phyloP scores from a whole-genome alignment of 331 rosid genomes.

The Cydonia oblonga region DNA sequence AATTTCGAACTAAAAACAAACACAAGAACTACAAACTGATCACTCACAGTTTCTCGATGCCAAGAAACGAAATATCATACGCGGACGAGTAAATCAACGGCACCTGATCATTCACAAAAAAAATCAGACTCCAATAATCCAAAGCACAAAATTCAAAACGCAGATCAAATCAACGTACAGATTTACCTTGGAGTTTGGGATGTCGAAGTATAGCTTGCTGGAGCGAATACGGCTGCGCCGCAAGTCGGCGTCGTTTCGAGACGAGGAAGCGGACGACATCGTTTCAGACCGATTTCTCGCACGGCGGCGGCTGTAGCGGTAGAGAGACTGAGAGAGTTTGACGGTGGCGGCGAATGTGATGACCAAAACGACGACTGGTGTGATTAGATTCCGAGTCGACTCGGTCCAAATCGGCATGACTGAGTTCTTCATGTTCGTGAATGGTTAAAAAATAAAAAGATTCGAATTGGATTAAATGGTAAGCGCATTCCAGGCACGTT shows the following conservation, averaged over 20 bases:
- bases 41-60: slow-evolving; percentile 77
- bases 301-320: neutral
- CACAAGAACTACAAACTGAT: neutral
- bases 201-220: slow-evolving; percentile 70
- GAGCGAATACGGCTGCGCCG: slow-evolving; percentile 57
- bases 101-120: slow-evolving; percentile 38
- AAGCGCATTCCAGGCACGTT: neutral
- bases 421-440: neutral
- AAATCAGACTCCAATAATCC: neutral
- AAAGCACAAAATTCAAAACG: neutral
- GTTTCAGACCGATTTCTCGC: neutral
- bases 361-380: slow-evolving; percentile 1
- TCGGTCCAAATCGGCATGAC: neutral
- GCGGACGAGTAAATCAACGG: slow-evolving; percentile 68
- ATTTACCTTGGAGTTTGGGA: slow-evolving; percentile 54
- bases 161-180: neutral
- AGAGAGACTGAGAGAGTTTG: slow-evolving; percentile 8
- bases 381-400: slow-evolving; percentile 13
- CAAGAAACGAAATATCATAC: slow-evolving; percentile 72
- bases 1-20: neutral
- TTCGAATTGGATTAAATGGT: neutral
- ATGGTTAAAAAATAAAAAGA: neutral
- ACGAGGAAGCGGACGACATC: slow-evolving; percentile 48
- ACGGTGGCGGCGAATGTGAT: slow-evolving; percentile 7
- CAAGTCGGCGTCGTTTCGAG: slow-evolving; percentile 19